Base-by-base conservation (phyloP, 2,329 filamentous ascomycete genomes). In the Endothia cerciana region DNA sequence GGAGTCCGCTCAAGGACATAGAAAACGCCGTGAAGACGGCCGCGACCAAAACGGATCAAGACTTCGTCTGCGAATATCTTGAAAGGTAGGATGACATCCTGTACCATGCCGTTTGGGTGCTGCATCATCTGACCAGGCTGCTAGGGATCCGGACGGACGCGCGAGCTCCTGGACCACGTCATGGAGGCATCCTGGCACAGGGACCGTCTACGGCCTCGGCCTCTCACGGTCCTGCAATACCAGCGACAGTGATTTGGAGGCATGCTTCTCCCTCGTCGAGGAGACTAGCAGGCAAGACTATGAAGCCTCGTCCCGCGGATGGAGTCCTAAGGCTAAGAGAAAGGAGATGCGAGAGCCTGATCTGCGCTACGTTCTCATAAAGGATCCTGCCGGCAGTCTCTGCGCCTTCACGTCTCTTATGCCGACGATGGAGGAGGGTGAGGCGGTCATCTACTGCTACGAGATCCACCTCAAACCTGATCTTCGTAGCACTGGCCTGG, bases 401-500 rank as follows among this genome's bases (percentile, higher is more conserved):
- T 74, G 77, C 22, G 87, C 82, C 4, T 90, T 91, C 71, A 81
- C 84, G 1, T 91, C 88, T n/a, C 80, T 91, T 72, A 89, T 91
- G 88, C 84, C 90, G n/a, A 90, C 88, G 1, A 85, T 85, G 71
- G 90, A 92, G 73, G 86, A 89, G 68, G 82, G 83, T 1, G 78
- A 86, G 66, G 81, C 87, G 0, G 90, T 93, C 2, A 74, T 93
- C 25, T 94, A 93, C 75, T 89, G 91, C 75, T 94, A 93, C 74
- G 91, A 94, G 77, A 87, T 94, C 43, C 91, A 94, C 73, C 82
- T 94, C 3, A 76, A 80, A 45, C 77, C 81, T 1, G 76, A 80
- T 1, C 74, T 91, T 4, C 84, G 86, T 70, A 83, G 86, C n/a
- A 83, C 85, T 17, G 90, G 91, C 0, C 77, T 94, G 2, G 90